phyloP scores from a whole-genome alignment of 225 moss, liverwort and hornwort genomes.

The Bryum argenteum region DNA sequence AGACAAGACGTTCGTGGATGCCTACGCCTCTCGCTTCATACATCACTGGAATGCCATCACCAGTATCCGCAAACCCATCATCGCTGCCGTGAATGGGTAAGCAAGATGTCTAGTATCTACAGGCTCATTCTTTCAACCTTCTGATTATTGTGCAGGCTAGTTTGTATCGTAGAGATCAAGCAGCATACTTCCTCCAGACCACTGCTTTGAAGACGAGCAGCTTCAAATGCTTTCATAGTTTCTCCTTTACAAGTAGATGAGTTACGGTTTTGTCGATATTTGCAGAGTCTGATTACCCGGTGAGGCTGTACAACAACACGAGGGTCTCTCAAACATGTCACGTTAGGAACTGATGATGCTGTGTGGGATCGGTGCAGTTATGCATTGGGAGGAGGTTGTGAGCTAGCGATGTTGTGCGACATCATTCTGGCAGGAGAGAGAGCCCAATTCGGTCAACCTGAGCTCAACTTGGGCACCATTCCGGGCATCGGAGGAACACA shows the following conservation, averaged over 20 bases:
- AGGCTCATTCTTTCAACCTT: not conserved
- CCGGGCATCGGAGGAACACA: constrained; percentile 96
- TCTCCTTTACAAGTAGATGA: not conserved
- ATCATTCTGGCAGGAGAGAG: constrained; percentile 88
- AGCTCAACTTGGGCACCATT: constrained; percentile 83
- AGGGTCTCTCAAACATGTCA: not conserved
- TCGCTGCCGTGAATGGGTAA: constrained; percentile 89
- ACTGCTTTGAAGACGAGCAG: too few relatives aligned
- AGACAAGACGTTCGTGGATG: constrained; percentile 69
- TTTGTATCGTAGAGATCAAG: not conserved
- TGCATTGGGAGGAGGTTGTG: constrained; percentile 95
- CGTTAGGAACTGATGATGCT: constrained; percentile 1
- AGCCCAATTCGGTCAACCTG: constrained; percentile 95
- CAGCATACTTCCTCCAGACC: not conserved
- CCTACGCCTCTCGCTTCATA: constrained; percentile 62
- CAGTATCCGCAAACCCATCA: constrained; percentile 69
- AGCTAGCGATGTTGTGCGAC: constrained; percentile 92
- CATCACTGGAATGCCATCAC: constrained; percentile 69
- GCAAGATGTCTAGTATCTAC: not conserved
- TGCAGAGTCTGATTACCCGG: not conserved
- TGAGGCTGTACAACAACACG: not conserved
- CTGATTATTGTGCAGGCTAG: not conserved
- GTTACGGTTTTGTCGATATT: not conserved
- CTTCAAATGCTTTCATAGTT: not conserved
- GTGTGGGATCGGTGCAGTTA: constrained; percentile 49